Evolutionary conservation across 139 green algal species (phyloP).

Genomic region (Tetradesmus lagerheimii): DNA sequence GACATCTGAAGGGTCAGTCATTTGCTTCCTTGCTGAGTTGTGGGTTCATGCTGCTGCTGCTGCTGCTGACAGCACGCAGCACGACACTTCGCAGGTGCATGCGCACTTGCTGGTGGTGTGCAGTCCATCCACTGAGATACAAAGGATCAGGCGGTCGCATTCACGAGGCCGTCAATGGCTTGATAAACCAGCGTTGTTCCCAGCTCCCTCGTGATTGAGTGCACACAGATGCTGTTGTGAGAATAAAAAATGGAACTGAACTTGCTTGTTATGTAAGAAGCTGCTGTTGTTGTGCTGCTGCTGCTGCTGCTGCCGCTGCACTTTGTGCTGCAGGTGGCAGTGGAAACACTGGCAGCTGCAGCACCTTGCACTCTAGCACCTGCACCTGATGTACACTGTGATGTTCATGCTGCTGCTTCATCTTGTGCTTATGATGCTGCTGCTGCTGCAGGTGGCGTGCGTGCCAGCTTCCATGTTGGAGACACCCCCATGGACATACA

Average conservation of each 20-base stretch:
- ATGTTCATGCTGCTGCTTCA: not conserved
- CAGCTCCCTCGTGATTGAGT: too few relatives aligned
- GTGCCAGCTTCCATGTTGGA: conserved; percentile 11
- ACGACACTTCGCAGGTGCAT: not conserved
- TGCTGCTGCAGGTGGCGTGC: conserved; percentile 20
- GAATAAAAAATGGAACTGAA: too few relatives aligned
- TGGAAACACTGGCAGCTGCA: too few relatives aligned
- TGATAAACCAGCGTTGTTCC: too few relatives aligned
- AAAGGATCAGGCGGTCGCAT: too few relatives aligned
- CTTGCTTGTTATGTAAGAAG: too few relatives aligned
- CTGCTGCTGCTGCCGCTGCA: not conserved
- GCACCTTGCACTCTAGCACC: not conserved
- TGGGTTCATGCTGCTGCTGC: too few relatives aligned
- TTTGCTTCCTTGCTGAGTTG: not conserved
- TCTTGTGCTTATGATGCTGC: not conserved
- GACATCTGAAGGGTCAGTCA: not conserved
- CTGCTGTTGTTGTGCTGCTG: not conserved
- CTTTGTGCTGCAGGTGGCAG: too few relatives aligned
- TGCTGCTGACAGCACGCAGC: not conserved
- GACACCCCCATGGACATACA: conserved; percentile 83
- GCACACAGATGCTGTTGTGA: too few relatives aligned
- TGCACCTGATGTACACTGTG: not conserved
- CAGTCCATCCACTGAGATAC: too few relatives aligned
- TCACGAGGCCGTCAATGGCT: too few relatives aligned
- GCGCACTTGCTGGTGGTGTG: too few relatives aligned